These are phyloP conservation scores for Melampsora abietis-canadensis DNA, from an alignment of 1,284 basidiomycete species.

Conservation along the genomic window DNA sequence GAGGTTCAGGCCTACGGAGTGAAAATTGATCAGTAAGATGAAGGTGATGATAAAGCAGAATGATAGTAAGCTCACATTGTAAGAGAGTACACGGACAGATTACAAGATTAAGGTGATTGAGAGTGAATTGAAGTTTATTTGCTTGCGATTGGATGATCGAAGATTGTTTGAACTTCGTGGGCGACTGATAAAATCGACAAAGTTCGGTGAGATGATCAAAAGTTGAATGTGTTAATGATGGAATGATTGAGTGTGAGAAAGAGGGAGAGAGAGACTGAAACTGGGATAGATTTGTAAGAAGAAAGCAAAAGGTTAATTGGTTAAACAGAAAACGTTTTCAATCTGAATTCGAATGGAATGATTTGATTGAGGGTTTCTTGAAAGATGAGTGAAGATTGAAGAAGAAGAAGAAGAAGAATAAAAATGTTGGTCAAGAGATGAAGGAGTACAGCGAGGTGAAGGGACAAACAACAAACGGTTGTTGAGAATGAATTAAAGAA, in stretches of 20 bases:
- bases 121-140: no score
- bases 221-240: not conserved
- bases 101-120: no score
- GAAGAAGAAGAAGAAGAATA: not conserved
- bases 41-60: no score
- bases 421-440: not conserved
- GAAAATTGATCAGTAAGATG: no score
- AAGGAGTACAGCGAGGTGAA: not conserved
- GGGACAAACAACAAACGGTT: no score
- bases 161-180: no score
- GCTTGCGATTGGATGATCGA: no score
- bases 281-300: not conserved
- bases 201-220: no score
- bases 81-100: no score
- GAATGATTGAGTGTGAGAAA: slow-evolving; percentile 6
- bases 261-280: not conserved
- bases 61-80: no score
- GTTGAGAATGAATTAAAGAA: no score
- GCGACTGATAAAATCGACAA: no score
- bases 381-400: not conserved
- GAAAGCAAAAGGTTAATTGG: not conserved
- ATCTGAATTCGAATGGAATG: not conserved
- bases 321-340: not conserved
- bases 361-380: not conserved
- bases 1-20: slow-evolving; percentile 29